Evolutionary conservation across 2,329 filamentous ascomycete species (phyloP), one percentile per base, ranked within the genome.

Genomic region (Penicillium fuscoglaucum): DNA sequence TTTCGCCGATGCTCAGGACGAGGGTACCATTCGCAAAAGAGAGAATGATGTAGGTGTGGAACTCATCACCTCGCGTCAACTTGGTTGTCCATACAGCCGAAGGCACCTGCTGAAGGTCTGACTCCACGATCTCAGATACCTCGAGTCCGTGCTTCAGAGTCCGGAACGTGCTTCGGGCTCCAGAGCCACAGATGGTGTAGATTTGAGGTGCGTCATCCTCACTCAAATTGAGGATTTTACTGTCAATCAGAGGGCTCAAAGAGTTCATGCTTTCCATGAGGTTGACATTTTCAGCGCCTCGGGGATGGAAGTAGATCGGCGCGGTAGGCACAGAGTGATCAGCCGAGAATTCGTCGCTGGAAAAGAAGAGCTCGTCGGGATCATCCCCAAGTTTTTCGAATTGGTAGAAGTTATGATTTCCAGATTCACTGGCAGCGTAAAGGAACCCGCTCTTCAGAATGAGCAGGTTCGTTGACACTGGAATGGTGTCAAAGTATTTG

Each of bases 401-500:
- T 72, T 98, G 93, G 75, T 98, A 99, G 66, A 99, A 92, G 60
- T 92, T 87, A 72, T 96, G 90, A 72, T 97, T 95, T 31, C 96
- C 95, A 63, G 90, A 92, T 75, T 99, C 93, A 69, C 90, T 91
- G 8, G 92, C 91, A 53, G 93, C 89, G 70, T 95, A 99, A 12
- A 99, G 83, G 71, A 96, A 99, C 29, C 95, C 96, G 64, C 92
- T 96, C 78, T 96, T 96, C 65, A 99, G 77, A 65, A 99, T 96
- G 73, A 92, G 91, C 45, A 99, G 83, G 70, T 86, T 96, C 0
- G 90, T 88, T 0, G 93, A 91, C 39, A 96, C 82, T 0, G 96
- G 93, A 4, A 97, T 90, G 0, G 95, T 99, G 69, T 99, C 95
- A 68, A 98, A 99, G 75, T 98, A 99, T 74, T 97, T 97, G 77